A percentile compares a stretch with the other conserved stretches of the same genome.
phyloP scores from a whole-genome alignment of 2,329 filamentous ascomycete species.

The Metarhizium anisopliae region DNA sequence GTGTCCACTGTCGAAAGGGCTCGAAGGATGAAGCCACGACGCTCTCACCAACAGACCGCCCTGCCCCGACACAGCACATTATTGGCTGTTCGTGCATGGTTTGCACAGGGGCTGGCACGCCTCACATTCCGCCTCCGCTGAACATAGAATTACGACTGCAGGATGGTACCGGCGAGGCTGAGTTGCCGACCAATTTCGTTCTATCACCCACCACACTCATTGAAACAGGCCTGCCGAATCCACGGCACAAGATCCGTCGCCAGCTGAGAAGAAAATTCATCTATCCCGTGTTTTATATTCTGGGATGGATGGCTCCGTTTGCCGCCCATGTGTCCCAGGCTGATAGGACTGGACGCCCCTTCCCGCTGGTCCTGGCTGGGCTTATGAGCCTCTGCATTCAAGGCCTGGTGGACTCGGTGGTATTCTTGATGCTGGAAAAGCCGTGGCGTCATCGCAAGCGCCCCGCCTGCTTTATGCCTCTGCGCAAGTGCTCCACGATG shows the following conservation, averaged over 20 bases:
- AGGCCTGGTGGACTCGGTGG: constrained; percentile 56
- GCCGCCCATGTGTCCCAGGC: constrained; percentile 45
- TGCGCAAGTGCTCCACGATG: neutral
- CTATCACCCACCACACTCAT: constrained; percentile 13
- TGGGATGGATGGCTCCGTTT: constrained; percentile 67
- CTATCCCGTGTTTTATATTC: constrained; percentile 64
- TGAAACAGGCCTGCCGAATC: constrained; percentile 20
- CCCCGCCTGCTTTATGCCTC: neutral
- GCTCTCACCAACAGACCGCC: neutral
- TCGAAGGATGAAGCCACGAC: neutral
- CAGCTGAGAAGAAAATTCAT: constrained; percentile 67
- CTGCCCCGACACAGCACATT: neutral
- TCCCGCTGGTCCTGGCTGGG: constrained; percentile 43
- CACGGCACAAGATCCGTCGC: constrained; percentile 50
- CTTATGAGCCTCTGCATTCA: constrained; percentile 54
- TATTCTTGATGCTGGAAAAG: constrained; percentile 62
- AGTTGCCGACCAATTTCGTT: constrained; percentile 7
- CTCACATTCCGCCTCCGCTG: neutral
- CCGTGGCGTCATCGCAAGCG: constrained; percentile 45
- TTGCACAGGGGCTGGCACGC: neutral
- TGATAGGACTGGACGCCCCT: constrained; percentile 33
- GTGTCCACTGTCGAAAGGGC: neutral
- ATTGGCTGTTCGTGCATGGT: neutral
- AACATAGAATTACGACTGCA: neutral
- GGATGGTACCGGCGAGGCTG: constrained; percentile 8